Evolutionary conservation across 176 grass and related monocot genomes (phyloP).

Genomic region (Carex pumila): DNA sequence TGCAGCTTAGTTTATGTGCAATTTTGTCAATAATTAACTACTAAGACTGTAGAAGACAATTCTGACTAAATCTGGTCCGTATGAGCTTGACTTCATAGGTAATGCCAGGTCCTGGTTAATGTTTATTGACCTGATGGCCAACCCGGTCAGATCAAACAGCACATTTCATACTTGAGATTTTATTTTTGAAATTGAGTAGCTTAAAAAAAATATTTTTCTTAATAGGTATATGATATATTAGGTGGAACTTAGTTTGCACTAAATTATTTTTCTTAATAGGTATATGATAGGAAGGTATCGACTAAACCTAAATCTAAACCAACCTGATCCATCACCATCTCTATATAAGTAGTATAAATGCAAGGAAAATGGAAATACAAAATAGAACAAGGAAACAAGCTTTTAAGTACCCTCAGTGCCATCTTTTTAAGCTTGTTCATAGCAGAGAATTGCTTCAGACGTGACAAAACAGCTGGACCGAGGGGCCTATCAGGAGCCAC

Average conservation of each 20-base stretch:
- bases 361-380: neutral
- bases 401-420: constrained; percentile 67
- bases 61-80: neutral
- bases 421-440: constrained; percentile 99
- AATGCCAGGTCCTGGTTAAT: neutral
- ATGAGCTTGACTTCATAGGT: neutral
- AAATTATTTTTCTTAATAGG: neutral
- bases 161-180: neutral
- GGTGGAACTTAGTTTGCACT: neutral
- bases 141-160: neutral
- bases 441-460: constrained; percentile 90
- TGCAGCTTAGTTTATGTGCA: neutral
- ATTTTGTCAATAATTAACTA: neutral
- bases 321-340: neutral
- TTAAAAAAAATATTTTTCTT: too few species aligned
- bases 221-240: too few species aligned
- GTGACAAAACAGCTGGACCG: constrained; percentile 90
- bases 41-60: neutral
- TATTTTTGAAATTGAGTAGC: neutral
- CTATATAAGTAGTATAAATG: constrained; percentile 1
- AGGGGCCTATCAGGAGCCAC: constrained; percentile 94
- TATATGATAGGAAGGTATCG: neutral
- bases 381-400: constrained; percentile 10
- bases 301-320: neutral
- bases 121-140: neutral